These are phyloP conservation scores for Alternaria longipes DNA, from an alignment of 2,329 filamentous ascomycete species.

Conservation along the genomic window DNA sequence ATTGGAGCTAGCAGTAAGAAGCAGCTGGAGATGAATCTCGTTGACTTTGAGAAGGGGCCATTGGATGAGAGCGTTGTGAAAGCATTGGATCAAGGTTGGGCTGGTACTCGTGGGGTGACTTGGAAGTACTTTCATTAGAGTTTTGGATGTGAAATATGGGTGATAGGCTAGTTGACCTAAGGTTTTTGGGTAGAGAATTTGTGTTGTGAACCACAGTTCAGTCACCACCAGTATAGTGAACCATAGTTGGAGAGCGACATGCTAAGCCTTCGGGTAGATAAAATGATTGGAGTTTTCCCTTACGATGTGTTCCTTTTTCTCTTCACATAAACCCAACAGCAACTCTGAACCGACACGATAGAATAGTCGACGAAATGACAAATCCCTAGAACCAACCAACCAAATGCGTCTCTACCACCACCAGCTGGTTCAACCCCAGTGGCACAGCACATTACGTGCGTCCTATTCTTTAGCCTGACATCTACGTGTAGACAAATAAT, in stretches of 20 bases:
- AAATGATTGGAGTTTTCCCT: background rate
- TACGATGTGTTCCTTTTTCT: no score
- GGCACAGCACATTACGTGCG: background rate
- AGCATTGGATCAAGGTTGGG: constrained; percentile 65
- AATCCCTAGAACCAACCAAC: background rate
- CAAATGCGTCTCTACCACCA: background rate
- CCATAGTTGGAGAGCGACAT: background rate
- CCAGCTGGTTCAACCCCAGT: background rate
- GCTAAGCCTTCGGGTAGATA: background rate
- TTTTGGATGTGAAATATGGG: background rate
- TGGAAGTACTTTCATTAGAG: constrained; percentile 27
- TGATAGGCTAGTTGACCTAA: background rate
- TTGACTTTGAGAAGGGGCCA: constrained; percentile 68
- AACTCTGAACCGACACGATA: background rate
- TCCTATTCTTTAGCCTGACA: background rate
- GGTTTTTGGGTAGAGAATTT: background rate
- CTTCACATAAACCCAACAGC: background rate
- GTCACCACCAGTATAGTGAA: background rate
- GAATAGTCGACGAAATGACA: background rate
- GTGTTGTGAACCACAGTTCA: background rate
- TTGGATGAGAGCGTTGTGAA: constrained; percentile 64
- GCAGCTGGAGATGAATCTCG: constrained; percentile 65
- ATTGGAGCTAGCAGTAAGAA: constrained; percentile 65
- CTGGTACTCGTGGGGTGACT: constrained; percentile 47
- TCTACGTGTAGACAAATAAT: background rate